Evolutionary conservation across 2,329 filamentous ascomycete genomes (phyloP).

Genomic region (Hawksworthiomyces lignivorus): DNA sequence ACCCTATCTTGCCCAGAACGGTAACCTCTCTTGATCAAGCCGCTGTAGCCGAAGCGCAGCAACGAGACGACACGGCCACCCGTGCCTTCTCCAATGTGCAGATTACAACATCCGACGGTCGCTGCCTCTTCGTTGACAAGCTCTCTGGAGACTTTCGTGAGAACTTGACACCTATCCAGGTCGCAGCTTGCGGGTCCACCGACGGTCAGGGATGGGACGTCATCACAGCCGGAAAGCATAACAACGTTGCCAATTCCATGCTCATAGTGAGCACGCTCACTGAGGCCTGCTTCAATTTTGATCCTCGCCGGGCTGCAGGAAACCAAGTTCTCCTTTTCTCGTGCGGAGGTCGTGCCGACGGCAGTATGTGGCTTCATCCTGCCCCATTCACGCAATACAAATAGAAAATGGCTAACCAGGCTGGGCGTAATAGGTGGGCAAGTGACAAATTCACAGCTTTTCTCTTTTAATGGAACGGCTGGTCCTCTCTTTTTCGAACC

Average conservation of each 20-base stretch:
- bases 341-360: conserved; percentile 50
- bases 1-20: conserved; percentile 23
- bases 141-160: conserved; percentile 41
- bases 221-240: conserved; percentile 44
- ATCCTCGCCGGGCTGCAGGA: conserved; percentile 40
- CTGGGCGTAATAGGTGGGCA: conserved; percentile 27
- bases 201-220: conserved; percentile 40
- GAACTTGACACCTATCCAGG: conserved; percentile 39
- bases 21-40: conserved; percentile 35
- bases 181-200: conserved; percentile 34
- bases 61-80: conserved; percentile 35
- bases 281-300: conserved; percentile 52
- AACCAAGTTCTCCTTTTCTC: conserved; percentile 50
- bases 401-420: no score
- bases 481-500: conserved; percentile 38
- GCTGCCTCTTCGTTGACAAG: conserved; percentile 38
- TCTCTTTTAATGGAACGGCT: conserved; percentile 34
- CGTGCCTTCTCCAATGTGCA: conserved; percentile 36
- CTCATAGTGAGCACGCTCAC: conserved; percentile 50
- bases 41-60: conserved; percentile 37
- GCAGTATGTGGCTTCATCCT: conserved; percentile 23
- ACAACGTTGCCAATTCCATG: conserved; percentile 36
- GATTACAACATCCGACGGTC: conserved; percentile 36
- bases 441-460: conserved; percentile 45
- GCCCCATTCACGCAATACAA: background rate